Percentiles rank a stretch among this genome's conserved stretches.
Conservation (phyloP, 2,329 filamentous ascomycete genomes). For the Ophiocordyceps sinensis region DNA sequence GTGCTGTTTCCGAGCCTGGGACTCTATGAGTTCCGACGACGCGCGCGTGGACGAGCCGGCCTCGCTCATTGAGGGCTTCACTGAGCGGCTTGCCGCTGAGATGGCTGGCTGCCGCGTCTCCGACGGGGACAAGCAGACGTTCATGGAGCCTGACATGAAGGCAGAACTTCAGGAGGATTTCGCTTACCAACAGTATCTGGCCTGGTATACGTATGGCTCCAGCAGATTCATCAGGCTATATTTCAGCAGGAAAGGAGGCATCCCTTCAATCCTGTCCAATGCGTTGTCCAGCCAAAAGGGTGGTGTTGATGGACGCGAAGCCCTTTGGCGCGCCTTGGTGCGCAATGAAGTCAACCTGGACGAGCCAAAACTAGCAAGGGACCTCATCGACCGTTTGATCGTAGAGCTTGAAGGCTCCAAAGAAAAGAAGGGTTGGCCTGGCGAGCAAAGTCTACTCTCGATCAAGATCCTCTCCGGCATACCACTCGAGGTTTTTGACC, state of each 20-base stretch:
- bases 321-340: conserved; percentile 17
- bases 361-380: conserved; percentile 15
- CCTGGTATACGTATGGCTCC: conserved; percentile 18
- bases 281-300: conserved; percentile 8
- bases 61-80: conserved; percentile 18
- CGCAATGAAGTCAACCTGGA: conserved; percentile 24
- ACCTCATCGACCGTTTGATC: conserved; percentile 18
- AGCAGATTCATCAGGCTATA: conserved; percentile 17
- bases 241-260: conserved; percentile 8
- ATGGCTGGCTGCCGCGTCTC: conserved; percentile 10
- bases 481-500: conserved; percentile 24
- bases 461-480: conserved; percentile 18
- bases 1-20: conserved; percentile 23
- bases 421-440: conserved; percentile 17
- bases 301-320: conserved; percentile 5
- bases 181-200: conserved; percentile 16
- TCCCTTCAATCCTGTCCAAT: conserved; percentile 12
- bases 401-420: conserved; percentile 13
- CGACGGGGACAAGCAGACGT: conserved; percentile 9
- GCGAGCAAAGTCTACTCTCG: conserved; percentile 13
- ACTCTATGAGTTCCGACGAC: conserved; percentile 22
- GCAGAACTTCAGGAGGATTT: conserved; percentile 12
- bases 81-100: conserved; percentile 16
- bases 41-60: conserved; percentile 13
- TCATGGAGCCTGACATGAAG: conserved; percentile 5